Conservation (phyloP, 768 basidiomycete species). For the Pholiota microspora region DNA sequence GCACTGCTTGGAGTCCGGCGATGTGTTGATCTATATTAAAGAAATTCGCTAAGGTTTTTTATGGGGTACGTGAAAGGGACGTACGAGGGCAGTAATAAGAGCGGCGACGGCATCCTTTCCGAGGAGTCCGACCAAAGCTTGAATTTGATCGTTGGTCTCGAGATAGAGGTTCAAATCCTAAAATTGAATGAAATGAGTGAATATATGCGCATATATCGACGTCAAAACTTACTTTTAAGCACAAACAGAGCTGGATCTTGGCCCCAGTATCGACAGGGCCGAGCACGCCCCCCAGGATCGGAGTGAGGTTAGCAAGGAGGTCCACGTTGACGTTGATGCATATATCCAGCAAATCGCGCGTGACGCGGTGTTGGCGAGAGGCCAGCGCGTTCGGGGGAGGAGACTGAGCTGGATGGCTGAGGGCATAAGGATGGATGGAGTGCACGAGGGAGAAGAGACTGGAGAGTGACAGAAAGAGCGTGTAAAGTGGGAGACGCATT, state of each 20-base stretch:
- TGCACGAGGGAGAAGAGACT: slow-evolving; percentile 16
- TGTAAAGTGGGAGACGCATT: slow-evolving; percentile 27
- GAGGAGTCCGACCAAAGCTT: slow-evolving; percentile 24
- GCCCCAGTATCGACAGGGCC: slow-evolving; percentile 19
- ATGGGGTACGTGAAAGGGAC: slow-evolving; percentile 1
- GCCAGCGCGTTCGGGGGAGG: slow-evolving; percentile 16
- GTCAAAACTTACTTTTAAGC: slow-evolving; percentile 32
- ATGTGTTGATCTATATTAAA: slow-evolving; percentile 25
- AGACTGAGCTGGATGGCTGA: slow-evolving; percentile 21
- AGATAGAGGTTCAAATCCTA: slow-evolving; percentile 34
- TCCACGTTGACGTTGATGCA: slow-evolving; percentile 28
- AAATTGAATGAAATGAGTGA: background rate
- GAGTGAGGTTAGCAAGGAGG: slow-evolving; percentile 22
- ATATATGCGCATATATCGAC: slow-evolving; percentile 5
- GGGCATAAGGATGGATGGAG: slow-evolving; percentile 17
- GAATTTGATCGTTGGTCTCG: slow-evolving; percentile 26
- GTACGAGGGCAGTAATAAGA: slow-evolving; percentile 25
- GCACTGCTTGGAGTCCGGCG: slow-evolving; percentile 30
- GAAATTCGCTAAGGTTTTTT: background rate
- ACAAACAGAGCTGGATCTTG: slow-evolving; percentile 34
- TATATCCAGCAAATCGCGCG: slow-evolving; percentile 29
- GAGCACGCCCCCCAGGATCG: slow-evolving; percentile 21
- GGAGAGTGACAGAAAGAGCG: slow-evolving; percentile 23
- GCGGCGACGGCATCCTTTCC: slow-evolving; percentile 21
- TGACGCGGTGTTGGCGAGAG: slow-evolving; percentile 24